Evolutionary conservation across 2,329 filamentous ascomycete species (phyloP).

Genomic region (Trichoderma citrinoviride): DNA sequence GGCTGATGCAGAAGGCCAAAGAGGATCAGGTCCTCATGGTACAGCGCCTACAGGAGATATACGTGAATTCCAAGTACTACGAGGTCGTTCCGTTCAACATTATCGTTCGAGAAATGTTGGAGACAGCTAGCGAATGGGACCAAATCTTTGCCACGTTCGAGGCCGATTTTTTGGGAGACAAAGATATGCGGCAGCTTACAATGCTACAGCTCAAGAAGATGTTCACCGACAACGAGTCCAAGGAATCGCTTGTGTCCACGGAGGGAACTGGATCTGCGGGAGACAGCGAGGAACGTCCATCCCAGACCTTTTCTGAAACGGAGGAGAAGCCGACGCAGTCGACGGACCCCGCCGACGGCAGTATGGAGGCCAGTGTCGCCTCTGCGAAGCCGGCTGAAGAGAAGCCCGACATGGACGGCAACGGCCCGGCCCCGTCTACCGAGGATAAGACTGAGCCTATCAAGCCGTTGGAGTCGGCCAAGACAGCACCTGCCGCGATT

Average conservation of each 20-base stretch:
- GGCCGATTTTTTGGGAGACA: constrained; percentile 90
- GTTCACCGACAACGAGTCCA: constrained; percentile 86
- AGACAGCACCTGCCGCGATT: constrained; percentile 26
- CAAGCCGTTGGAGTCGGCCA: constrained; percentile 48
- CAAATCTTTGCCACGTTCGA: constrained; percentile 87
- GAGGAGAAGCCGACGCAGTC: constrained; percentile 48
- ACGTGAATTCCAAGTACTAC: constrained; percentile 93
- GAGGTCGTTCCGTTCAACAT: constrained; percentile 93
- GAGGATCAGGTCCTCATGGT: constrained; percentile 77
- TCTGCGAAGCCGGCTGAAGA: constrained; percentile 29
- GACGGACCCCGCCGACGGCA: constrained; percentile 40
- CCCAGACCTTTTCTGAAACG: constrained; percentile 45
- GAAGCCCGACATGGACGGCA: constrained; percentile 29
- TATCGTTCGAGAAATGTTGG: constrained; percentile 84
- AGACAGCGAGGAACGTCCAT: constrained; percentile 48
- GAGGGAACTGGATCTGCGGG: constrained; percentile 62
- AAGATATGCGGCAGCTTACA: constrained; percentile 89
- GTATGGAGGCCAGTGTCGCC: constrained; percentile 34
- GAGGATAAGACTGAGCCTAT: constrained; percentile 42
- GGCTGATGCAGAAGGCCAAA: constrained; percentile 71
- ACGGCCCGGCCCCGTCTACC: constrained; percentile 31
- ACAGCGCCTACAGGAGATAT: constrained; percentile 79
- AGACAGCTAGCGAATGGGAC: constrained; percentile 93
- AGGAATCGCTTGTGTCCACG: constrained; percentile 67
- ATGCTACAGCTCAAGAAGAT: constrained; percentile 92